Evolutionary conservation across 148 eudicot species (phyloP), one percentile per base, ranked within the genome.

Genomic region (Dianthus caryophyllus): DNA sequence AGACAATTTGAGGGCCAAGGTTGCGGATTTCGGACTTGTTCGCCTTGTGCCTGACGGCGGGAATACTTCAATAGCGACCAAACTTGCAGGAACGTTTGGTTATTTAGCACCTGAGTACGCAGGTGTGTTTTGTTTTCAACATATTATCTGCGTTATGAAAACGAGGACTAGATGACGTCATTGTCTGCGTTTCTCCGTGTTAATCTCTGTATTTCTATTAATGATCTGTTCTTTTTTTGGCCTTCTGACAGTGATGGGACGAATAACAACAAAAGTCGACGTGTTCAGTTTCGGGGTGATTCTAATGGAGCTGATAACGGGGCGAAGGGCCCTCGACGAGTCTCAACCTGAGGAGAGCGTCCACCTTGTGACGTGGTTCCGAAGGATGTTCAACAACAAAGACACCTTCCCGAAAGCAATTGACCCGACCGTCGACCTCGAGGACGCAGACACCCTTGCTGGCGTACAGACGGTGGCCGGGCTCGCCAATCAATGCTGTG

Each of bases 81-180:
- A 73, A 75, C 71, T 86, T 21, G 96, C 96, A 5, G 96, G 96
- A 57, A 89, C 96, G 4, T 89, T 86, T 61, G 96, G 96, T 29
- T 89, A 89, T 79, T 77, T 89, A 48, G 96, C 96, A 33, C 96
- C 96, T 16, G 96, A 89, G 67, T 89, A 89, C 76, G 89, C 91
- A 77, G 86, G 96, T 41, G 10, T 6, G 44, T 1, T 41, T n/a
- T 41, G 10, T 9, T 41, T 36, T 58, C 18, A 33, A 20, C 21
- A 66, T 15, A 22, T 38, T 27, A 41, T 17, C 21, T n/a, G 21
- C 18, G 53, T 49, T 6, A 22, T 47, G 17, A 17, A 17, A 49
- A 49, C 16, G 21, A 49, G 17, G 18, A 17, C 21, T 17, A 21
- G 6, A 49, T 49, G 21, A 49, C 20, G 17, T 6, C 53, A 17